Evolutionary conservation across 331 rosid genomes (phyloP), one percentile per base, ranked within the genome.

Genomic region (Saraca asoca): DNA sequence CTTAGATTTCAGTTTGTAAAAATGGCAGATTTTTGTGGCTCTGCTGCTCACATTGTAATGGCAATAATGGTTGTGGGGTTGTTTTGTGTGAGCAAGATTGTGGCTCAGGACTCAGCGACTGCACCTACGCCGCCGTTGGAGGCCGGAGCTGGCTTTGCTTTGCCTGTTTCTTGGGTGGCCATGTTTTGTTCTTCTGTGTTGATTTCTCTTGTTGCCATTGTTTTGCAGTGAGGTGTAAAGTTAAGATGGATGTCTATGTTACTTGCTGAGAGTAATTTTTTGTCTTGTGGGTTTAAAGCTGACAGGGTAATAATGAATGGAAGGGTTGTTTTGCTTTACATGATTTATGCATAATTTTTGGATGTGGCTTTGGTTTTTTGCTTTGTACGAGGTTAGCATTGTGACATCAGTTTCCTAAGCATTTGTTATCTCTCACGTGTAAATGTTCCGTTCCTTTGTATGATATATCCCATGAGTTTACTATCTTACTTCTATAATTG

Each of bases 51-150:
- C 0, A 10, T 77, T 66, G 45, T 77, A 0, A 15, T 85, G 68
- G 67, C 53, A 17, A 44, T 59, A 19, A 58, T 75, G 80, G 55
- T 62, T 46, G 49, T 64, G 69, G 49, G 62, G 18, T 46, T 77
- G 66, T 66, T 79, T 70, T 74, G 64, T 42, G 54, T 75, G 69
- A 64, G 72, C 19, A 54, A 70, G 1, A 62, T 38, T 61, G 49
- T 73, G 79, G 87, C 85, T 19, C 79, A 66, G 51, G 77, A 58
- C 18, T 65, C 76, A 39, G 80, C 2, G 29, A 72, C 64, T 0
- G 76, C 93, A 41, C 93, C 93, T 7, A 38, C 85, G 8, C 69
- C 89, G 0, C 78, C 68, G 48, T 15, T 77, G 73, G 80, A 69
- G 31, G 57, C 93, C 38, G 93, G 93, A 58, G 60, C 48, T 14